phyloP scores from a whole-genome alignment of 768 basidiomycete genomes.

The Tulasnella sp. region DNA sequence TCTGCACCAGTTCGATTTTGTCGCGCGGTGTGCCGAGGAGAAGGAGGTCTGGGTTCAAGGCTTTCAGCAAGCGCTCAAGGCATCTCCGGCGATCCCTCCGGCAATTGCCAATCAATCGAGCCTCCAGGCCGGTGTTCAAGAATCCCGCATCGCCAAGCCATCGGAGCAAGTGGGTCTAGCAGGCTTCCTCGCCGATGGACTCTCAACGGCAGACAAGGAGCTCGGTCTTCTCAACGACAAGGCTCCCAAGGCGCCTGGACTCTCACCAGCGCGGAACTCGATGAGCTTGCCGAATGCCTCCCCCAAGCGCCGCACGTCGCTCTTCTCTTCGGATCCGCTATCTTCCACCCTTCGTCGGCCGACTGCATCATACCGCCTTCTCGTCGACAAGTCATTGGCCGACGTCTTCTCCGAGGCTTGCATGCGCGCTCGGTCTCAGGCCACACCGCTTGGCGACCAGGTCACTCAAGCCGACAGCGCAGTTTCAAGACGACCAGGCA shows the following conservation, averaged over 20 bases:
- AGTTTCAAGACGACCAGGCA: neutral
- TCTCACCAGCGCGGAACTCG: neutral
- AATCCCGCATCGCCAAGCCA: neutral
- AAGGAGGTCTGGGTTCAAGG: slow-evolving; percentile 81
- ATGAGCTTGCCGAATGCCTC: neutral
- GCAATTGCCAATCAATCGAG: neutral
- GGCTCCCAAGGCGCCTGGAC: neutral
- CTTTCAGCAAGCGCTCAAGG: slow-evolving; percentile 49
- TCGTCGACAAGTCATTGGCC: slow-evolving; percentile 70
- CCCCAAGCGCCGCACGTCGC: neutral
- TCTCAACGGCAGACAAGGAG: neutral
- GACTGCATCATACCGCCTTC: slow-evolving; percentile 58
- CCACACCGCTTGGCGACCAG: slow-evolving; percentile 52
- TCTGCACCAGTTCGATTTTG: slow-evolving; percentile 78
- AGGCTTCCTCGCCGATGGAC: neutral
- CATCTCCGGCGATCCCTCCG: neutral
- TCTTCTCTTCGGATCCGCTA: slow-evolving; percentile 29
- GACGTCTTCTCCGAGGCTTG: slow-evolving; percentile 79
- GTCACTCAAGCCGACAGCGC: slow-evolving; percentile 47
- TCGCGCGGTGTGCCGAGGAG: slow-evolving; percentile 77
- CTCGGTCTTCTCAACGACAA: neutral
- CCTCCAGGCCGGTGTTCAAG: slow-evolving; percentile 31
- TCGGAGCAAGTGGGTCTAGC: slow-evolving; percentile 15
- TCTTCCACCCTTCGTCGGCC: slow-evolving; percentile 46
- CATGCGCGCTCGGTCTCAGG: slow-evolving; percentile 61